A percentile compares a stretch with the other conserved stretches of the same genome.
These are phyloP conservation scores for Aspergillus wentii DNA, from an alignment of 495 filamentous ascomycete species.

Conservation along the genomic window DNA sequence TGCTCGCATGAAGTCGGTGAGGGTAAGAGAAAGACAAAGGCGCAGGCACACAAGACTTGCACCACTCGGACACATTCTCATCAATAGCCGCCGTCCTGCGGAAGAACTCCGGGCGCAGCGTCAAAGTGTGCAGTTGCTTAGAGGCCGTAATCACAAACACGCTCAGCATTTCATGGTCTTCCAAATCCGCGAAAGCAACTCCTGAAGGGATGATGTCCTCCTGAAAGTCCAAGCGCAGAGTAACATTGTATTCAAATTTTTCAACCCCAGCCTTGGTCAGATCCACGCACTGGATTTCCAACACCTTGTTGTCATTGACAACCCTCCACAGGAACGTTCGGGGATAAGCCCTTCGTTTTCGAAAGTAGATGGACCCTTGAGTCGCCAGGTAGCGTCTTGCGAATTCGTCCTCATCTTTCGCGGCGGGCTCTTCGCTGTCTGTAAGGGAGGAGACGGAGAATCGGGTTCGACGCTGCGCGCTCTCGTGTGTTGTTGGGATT, in stretches of 20 bases:
- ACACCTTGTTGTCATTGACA: slow-evolving; percentile 69
- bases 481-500: slow-evolving; percentile 54
- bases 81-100: slow-evolving; percentile 61
- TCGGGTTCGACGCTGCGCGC: slow-evolving; percentile 36
- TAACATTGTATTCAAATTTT: slow-evolving; percentile 60
- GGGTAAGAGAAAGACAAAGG: slow-evolving; percentile 73
- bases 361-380: slow-evolving; percentile 79
- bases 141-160: slow-evolving; percentile 75
- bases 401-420: slow-evolving; percentile 72
- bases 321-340: slow-evolving; percentile 87
- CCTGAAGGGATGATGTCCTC: slow-evolving; percentile 65
- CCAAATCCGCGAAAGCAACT: slow-evolving; percentile 73
- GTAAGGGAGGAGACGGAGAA: slow-evolving; percentile 38
- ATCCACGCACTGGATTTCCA: slow-evolving; percentile 81
- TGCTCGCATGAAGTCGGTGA: slow-evolving; percentile 74
- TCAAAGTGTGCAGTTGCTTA: slow-evolving; percentile 75
- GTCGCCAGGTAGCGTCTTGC: slow-evolving; percentile 66
- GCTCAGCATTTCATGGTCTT: slow-evolving; percentile 71
- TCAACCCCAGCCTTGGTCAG: slow-evolving; percentile 63
- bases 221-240: slow-evolving; percentile 72
- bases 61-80: slow-evolving; percentile 66
- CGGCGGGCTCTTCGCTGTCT: slow-evolving; percentile 29
- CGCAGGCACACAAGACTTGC: slow-evolving; percentile 64
- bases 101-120: slow-evolving; percentile 77
- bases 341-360: slow-evolving; percentile 67